These are phyloP conservation scores for Comarum palustre DNA, from an alignment of 306 rosid genomes.

Conservation along the genomic window DNA sequence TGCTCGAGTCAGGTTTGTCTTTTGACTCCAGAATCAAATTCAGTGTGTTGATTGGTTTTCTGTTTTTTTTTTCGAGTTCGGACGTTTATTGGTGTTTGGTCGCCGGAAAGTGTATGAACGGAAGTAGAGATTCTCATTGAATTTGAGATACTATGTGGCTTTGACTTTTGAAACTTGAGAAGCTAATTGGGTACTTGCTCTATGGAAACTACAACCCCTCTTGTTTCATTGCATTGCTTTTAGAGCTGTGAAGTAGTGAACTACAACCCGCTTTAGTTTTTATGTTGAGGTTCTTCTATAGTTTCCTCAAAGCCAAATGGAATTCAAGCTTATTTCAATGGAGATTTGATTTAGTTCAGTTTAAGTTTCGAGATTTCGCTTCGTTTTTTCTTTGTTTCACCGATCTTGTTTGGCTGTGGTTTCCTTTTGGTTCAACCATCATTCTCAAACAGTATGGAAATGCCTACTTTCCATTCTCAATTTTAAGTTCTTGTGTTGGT, in stretches of 20 bases:
- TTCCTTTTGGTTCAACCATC: background rate
- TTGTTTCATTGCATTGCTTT: background rate
- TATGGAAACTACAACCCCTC: background rate
- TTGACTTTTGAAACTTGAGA: background rate
- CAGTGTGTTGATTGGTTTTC: background rate
- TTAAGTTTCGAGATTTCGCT: background rate
- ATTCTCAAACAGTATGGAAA: background rate
- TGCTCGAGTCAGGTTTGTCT: constrained; percentile 13
- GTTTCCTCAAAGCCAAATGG: too few species aligned
- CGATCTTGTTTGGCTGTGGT: background rate
- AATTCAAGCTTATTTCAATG: background rate
- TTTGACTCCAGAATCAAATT: background rate
- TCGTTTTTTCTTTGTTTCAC: background rate
- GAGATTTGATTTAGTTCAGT: background rate
- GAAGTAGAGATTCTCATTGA: background rate
- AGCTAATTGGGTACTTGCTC: background rate
- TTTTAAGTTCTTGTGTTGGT: background rate
- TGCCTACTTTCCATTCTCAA: background rate
- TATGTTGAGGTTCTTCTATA: background rate
- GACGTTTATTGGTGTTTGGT: background rate
- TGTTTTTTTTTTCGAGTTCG: background rate
- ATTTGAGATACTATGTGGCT: background rate
- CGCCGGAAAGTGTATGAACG: background rate
- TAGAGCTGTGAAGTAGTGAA: background rate
- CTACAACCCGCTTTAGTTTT: background rate